Base-by-base conservation (phyloP, 2,329 filamentous ascomycete species). In the Thielaviopsis populi region DNA sequence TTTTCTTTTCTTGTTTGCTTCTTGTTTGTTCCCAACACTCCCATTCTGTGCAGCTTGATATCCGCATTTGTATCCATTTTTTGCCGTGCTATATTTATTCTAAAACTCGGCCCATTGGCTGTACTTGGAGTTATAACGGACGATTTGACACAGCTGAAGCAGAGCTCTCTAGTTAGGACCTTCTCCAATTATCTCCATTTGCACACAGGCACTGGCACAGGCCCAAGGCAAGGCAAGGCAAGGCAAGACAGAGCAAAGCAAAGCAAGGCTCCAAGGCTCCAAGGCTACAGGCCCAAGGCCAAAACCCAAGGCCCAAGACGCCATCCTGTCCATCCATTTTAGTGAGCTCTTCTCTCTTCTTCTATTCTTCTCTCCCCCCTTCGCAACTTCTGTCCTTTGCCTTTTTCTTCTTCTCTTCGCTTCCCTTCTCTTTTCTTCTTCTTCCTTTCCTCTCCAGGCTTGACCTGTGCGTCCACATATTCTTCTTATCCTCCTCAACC, bases 141-240 rank as follows among this genome's bases (percentile, higher is more conserved):
- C 53, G 53, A 56, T 37, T 56, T 27, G 24, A 56, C 53, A 56
- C 53, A 17, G 27, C 53, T 56, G 53, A 56, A 56, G 53, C 53
- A 56, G 37, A 56, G 53, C 53, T 33, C 53, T 33, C 6, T 56
- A 37, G 27, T 37, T 56, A 1, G 27, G 53, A 30, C 30, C 30
- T 56, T 17, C 53, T 37, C 30, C 15, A 30, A n/a, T 37, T 56
- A 15, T 37, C 24, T 19, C 15, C 46, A 50, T 11, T 50, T 50
- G 22, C 46, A 27, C 10, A 15, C 19, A 24, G 19, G 46, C 22
- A 19, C n/a, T n/a, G n/a, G n/a, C n/a, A n/a, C n/a, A n/a, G n/a
- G n/a, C n/a, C n/a, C 46, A 50, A 24, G 22, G 46, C 22, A 50
- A 24, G 15, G 24, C 22, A 11, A 8, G 11, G 24, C 46, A 50